Conservation (phyloP, 225 moss, liverwort and hornwort species). For the Polytrichum formosum region DNA sequence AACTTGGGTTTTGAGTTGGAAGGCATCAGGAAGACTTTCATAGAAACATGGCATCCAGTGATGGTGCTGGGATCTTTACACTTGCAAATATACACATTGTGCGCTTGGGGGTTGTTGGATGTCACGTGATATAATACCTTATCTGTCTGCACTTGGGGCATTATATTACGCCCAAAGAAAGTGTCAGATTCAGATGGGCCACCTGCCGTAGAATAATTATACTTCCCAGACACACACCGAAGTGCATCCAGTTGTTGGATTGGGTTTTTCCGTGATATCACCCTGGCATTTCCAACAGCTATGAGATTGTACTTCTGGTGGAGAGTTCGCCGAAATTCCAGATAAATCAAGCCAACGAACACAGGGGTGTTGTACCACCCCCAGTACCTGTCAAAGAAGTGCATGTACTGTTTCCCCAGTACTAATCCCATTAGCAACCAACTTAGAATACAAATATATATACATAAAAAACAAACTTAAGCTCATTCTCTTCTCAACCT, state of each 20-base stretch:
- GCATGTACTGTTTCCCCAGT: background rate
- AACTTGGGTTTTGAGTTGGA: no score
- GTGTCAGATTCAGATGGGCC: background rate
- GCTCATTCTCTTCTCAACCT: background rate
- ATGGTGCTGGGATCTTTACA: no score
- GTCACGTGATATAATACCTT: slow-evolving; percentile 12
- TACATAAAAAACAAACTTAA: background rate
- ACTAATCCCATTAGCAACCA: background rate
- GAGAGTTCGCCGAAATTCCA: slow-evolving; percentile 42
- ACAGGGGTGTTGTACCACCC: slow-evolving; percentile 58
- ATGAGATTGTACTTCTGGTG: slow-evolving; percentile 66
- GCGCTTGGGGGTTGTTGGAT: no score
- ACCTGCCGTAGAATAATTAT: no score
- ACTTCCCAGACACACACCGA: slow-evolving; percentile 1
- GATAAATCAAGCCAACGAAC: slow-evolving; percentile 35
- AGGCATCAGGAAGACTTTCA: no score
- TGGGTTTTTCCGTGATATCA: background rate
- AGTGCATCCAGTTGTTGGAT: background rate
- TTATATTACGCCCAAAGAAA: slow-evolving; percentile 45
- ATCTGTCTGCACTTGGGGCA: slow-evolving; percentile 17
- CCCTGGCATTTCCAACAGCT: slow-evolving; percentile 28
- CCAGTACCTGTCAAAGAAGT: slow-evolving; percentile 41
- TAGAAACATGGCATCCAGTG: no score
- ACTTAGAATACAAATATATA: background rate
- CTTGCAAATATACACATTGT: no score